These are phyloP conservation scores for Clarireedia sp. DNA, from an alignment of 2,329 filamentous ascomycete genomes.

Conservation along the genomic window DNA sequence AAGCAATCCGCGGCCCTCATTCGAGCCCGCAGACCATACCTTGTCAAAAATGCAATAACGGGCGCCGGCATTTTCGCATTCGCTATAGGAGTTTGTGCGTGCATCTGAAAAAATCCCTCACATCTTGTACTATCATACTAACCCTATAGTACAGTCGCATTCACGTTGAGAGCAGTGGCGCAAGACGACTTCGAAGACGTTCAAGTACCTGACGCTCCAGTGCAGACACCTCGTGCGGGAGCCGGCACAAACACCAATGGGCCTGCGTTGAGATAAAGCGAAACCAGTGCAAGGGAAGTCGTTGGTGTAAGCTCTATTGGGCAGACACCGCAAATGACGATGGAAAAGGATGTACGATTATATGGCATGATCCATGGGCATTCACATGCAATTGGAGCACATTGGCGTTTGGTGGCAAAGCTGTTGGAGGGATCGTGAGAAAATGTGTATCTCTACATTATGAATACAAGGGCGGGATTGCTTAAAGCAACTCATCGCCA, in stretches of 20 bases:
- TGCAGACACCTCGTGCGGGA: slow-evolving; percentile 19
- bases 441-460: slow-evolving; percentile 19
- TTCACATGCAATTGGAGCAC: not conserved
- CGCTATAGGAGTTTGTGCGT: slow-evolving; percentile 81
- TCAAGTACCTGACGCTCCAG: slow-evolving; percentile 61
- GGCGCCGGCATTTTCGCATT: slow-evolving; percentile 69
- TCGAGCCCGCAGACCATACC: slow-evolving; percentile 83
- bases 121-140: not conserved
- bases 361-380: slow-evolving; percentile 1
- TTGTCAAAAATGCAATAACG: slow-evolving; percentile 80
- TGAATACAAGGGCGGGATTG: slow-evolving; percentile 17
- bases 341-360: slow-evolving; percentile 3
- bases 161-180: slow-evolving; percentile 75
- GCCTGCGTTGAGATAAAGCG: not conserved
- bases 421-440: slow-evolving; percentile 8
- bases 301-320: not conserved
- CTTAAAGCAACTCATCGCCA: slow-evolving; percentile 9
- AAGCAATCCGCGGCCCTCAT: slow-evolving; percentile 83
- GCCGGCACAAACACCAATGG: slow-evolving; percentile 18
- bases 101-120: not conserved
- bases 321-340: not conserved
- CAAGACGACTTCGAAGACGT: slow-evolving; percentile 98
- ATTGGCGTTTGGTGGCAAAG: not conserved
- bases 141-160: slow-evolving; percentile 45
- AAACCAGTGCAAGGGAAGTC: not conserved